phyloP scores from a whole-genome alignment of 306 rosid genomes.

The Macrotyloma uniflorum region DNA sequence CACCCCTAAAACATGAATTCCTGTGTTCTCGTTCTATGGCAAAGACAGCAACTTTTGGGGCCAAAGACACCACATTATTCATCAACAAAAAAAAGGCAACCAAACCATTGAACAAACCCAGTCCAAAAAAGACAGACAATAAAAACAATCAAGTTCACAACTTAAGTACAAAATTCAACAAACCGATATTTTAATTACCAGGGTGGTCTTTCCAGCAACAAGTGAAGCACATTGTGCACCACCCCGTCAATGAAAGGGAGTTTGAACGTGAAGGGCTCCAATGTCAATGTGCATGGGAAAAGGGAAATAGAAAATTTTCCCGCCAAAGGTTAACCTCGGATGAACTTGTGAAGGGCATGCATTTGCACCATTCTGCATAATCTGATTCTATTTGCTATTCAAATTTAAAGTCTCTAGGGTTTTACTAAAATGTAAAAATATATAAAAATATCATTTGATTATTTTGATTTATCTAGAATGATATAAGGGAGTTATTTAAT shows the following conservation, averaged over 20 bases:
- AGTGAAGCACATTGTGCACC: background rate
- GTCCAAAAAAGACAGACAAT: background rate
- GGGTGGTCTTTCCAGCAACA: background rate
- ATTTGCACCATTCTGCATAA: background rate
- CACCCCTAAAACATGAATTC: background rate
- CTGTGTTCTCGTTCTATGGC: too few species aligned
- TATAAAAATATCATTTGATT: too few species aligned
- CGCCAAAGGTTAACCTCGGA: background rate
- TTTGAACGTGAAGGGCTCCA: background rate
- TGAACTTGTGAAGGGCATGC: background rate
- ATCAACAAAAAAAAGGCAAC: background rate
- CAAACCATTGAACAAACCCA: background rate
- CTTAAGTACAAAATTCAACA: constrained; percentile 4
- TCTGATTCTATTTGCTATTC: background rate
- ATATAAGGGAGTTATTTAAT: too few species aligned
- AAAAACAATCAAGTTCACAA: background rate
- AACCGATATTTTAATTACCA: background rate
- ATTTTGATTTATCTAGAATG: too few species aligned
- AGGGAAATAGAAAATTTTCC: background rate
- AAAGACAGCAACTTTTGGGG: too few species aligned
- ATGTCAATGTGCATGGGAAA: background rate
- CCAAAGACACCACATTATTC: background rate
- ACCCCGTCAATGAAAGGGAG: background rate
- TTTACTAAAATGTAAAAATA: too few species aligned
- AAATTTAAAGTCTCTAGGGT: too few species aligned